Base-by-base conservation (phyloP, 176 grass and related monocot species). In the Hsuehochloa calcarea region DNA sequence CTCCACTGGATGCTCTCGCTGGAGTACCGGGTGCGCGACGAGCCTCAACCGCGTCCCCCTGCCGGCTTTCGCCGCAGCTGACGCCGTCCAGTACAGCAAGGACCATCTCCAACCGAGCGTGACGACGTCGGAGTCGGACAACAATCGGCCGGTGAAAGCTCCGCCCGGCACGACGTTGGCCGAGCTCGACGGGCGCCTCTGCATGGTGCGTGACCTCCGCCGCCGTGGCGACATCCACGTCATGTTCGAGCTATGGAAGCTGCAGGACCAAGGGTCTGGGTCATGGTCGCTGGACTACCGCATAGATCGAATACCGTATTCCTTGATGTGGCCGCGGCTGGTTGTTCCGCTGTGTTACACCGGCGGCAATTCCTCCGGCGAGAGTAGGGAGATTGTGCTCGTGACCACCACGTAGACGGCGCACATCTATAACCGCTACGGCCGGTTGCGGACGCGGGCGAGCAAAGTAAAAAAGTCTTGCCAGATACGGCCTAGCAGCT, bases 151-250 rank as follows among this genome's bases (percentile, higher is more conserved):
- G 31, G 31, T 34, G 31, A 34, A 34, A 34, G 31, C 31, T 29
- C 19, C 9, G 13, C 26, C 15, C 8, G 14, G 56, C 12, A 20
- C 34, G 11, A 45, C 29, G 3, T 20, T 81, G 46, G 65, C 7
- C 2, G 79, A 81, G 65, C 46, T 82, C 2, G 35, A 82, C 8
- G 66, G 80, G 12, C n/a, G n/a, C 66, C 66, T 82, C 8, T 70
- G 49, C 49, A 3, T 70, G 65, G 14, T 82, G n/a, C 66, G 66
- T 0, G 35, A 82, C 35, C 50, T 82, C 4, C 13, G 80, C 29
- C 8, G 16, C 14, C 51, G 2, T 3, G 1, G 51, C 20, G 13
- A 8, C 7, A 12, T 1, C 1, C 12, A 19, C 12, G 34, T 6
- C 29, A 1, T 55, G 47, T 55, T 81, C 6, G 47, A 81, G 29